Evolutionary conservation across 495 filamentous ascomycete species (phyloP).

Genomic region (Aspergillus coremiiformis): DNA sequence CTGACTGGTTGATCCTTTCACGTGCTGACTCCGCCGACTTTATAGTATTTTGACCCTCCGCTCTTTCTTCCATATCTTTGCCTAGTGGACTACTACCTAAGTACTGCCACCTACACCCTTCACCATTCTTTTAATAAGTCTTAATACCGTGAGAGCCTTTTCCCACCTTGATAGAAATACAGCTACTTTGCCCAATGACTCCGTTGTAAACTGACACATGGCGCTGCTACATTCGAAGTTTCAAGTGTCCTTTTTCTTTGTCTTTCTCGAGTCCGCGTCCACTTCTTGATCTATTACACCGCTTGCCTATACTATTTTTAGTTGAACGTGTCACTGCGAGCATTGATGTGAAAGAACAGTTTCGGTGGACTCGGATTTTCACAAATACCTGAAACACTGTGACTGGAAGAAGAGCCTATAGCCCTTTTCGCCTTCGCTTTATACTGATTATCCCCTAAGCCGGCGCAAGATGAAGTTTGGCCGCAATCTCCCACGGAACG

Average conservation of each 20-base stretch:
- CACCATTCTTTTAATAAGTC: neutral
- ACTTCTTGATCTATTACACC: neutral
- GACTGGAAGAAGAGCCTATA: neutral
- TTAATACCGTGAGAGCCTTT: neutral
- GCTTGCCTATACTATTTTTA: neutral
- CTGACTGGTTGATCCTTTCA: neutral
- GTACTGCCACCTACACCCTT: neutral
- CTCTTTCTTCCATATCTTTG: neutral
- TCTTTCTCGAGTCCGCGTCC: conserved; percentile 5
- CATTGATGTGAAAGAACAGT: neutral
- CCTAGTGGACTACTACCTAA: no score
- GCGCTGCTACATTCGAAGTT: conserved; percentile 10
- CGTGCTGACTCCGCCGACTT: neutral
- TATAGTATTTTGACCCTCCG: neutral
- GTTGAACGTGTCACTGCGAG: neutral
- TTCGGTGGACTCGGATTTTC: neutral
- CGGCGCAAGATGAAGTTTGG: conserved; percentile 70
- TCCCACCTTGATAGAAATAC: conserved; percentile 5
- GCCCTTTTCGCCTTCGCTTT: neutral
- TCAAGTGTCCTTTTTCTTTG: conserved; percentile 9
- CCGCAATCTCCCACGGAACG: conserved; percentile 77
- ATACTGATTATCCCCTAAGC: neutral
- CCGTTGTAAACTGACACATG: conserved; percentile 17
- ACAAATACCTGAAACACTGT: neutral
- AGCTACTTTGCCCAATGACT: neutral